Conservation (phyloP, 2,329 filamentous ascomycete species). For the Grosmannia serpens region DNA sequence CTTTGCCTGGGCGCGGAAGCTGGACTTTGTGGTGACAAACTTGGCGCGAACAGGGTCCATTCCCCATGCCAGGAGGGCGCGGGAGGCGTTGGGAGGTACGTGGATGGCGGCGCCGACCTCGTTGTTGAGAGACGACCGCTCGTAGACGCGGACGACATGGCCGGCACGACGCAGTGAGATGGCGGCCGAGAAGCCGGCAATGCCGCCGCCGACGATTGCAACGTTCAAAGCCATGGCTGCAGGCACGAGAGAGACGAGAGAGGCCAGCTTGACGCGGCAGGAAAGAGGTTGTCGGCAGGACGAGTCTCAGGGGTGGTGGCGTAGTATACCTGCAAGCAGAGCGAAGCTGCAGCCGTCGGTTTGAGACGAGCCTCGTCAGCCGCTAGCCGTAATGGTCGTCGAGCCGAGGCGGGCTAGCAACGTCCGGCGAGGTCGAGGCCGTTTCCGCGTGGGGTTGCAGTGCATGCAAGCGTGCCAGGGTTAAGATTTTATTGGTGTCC, state of each 20-base stretch:
- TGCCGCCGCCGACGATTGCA: slow-evolving; percentile 24
- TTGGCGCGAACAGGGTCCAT: slow-evolving; percentile 17
- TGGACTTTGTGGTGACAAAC: slow-evolving; percentile 2
- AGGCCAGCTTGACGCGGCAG: no score
- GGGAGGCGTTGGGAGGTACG: slow-evolving; percentile 25
- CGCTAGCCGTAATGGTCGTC: no score
- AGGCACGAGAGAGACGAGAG: not conserved
- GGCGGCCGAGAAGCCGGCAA: slow-evolving; percentile 23
- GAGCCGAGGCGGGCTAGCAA: no score
- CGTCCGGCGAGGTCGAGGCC: no score
- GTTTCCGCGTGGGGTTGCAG: no score
- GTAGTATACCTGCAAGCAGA: no score
- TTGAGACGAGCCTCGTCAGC: no score
- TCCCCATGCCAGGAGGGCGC: slow-evolving; percentile 24
- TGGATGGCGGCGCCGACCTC: slow-evolving; percentile 24
- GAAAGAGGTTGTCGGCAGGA: no score
- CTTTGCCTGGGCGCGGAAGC: slow-evolving; percentile 12
- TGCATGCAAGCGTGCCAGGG: no score
- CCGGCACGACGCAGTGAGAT: slow-evolving; percentile 23
- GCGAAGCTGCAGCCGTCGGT: no score
- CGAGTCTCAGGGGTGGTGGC: no score
- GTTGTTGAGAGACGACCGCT: slow-evolving; percentile 24
- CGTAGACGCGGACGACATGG: slow-evolving; percentile 23
- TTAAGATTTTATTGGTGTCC: no score
- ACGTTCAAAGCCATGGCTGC: slow-evolving; percentile 11